Conservation (phyloP, 805 yeast species). For the Candida loeiensis region DNA sequence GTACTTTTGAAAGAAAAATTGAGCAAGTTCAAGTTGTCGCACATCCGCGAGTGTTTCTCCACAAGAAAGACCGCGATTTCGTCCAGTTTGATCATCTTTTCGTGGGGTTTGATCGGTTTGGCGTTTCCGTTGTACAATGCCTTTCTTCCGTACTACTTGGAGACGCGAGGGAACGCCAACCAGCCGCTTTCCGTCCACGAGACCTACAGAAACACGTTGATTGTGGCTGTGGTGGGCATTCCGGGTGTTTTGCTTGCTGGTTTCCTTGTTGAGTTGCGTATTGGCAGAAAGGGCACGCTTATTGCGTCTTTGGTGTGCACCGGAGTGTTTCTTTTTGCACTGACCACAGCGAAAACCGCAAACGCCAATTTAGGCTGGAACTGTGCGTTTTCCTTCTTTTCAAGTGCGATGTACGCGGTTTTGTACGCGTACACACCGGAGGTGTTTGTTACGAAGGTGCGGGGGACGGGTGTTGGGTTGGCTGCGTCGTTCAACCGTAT, state of each 20-base stretch:
- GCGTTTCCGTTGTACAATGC: slow-evolving; percentile 57
- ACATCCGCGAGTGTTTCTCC: slow-evolving; percentile 46
- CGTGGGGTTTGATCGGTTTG: slow-evolving; percentile 58
- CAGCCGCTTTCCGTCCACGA: slow-evolving; percentile 27
- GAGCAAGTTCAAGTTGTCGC: slow-evolving; percentile 27
- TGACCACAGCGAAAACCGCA: slow-evolving; percentile 57
- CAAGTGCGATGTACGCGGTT: slow-evolving; percentile 55
- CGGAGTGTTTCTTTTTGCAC: slow-evolving; percentile 58
- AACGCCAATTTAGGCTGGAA: slow-evolving; percentile 46
- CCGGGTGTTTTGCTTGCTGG: slow-evolving; percentile 36
- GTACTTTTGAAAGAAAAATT: slow-evolving; percentile 25
- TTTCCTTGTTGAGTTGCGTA: slow-evolving; percentile 26
- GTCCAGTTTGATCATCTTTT: slow-evolving; percentile 35
- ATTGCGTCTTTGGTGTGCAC: slow-evolving; percentile 48
- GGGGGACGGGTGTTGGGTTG: slow-evolving; percentile 59
- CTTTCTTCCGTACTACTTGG: slow-evolving; percentile 51
- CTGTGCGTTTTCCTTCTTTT: slow-evolving; percentile 44
- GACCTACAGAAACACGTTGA: slow-evolving; percentile 32
- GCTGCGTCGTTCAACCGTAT: slow-evolving; percentile 54
- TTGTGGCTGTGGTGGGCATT: slow-evolving; percentile 29
- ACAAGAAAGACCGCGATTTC: slow-evolving; percentile 44
- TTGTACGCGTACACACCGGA: slow-evolving; percentile 68
- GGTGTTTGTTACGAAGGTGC: slow-evolving; percentile 45
- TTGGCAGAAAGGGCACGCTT: slow-evolving; percentile 60
- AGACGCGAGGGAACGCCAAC: slow-evolving; percentile 34